A percentile compares a stretch with the other conserved stretches of the same genome.
Conservation (phyloP, 73 alveolate species). For the Effrenium voratum region DNA sequence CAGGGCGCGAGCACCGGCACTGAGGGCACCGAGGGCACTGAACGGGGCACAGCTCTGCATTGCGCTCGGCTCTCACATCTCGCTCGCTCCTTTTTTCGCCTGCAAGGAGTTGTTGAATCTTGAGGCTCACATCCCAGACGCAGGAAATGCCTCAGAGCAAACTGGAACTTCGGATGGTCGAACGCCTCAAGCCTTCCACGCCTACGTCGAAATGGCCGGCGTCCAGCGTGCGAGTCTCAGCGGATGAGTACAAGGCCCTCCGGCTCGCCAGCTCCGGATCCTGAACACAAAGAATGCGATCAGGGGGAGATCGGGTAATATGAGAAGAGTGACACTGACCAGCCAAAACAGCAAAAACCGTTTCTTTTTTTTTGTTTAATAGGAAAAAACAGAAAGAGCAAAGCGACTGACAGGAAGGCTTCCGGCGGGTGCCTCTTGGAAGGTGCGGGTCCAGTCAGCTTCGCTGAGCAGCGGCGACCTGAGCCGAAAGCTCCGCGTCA, state of each 20-base stretch:
- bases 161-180: neutral
- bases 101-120: neutral
- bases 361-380: neutral
- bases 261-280: slow-evolving; percentile 50
- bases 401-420: no score
- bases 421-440: no score
- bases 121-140: slow-evolving; percentile 21
- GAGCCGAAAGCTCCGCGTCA: no score
- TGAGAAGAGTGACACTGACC: no score
- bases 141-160: slow-evolving; percentile 1
- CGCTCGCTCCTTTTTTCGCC: neutral
- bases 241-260: slow-evolving; percentile 30
- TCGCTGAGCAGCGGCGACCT: slow-evolving; percentile 47
- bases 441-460: slow-evolving; percentile 50
- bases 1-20: no score
- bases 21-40: no score
- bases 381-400: neutral
- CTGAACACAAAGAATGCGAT: no score
- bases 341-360: neutral
- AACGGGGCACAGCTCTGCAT: no score
- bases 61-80: neutral
- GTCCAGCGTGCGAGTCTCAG: neutral
- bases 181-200: neutral
- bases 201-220: slow-evolving; percentile 92
- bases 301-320: no score